Base-by-base conservation (phyloP, 1,284 basidiomycete genomes). In the Phlebopus sp. region DNA sequence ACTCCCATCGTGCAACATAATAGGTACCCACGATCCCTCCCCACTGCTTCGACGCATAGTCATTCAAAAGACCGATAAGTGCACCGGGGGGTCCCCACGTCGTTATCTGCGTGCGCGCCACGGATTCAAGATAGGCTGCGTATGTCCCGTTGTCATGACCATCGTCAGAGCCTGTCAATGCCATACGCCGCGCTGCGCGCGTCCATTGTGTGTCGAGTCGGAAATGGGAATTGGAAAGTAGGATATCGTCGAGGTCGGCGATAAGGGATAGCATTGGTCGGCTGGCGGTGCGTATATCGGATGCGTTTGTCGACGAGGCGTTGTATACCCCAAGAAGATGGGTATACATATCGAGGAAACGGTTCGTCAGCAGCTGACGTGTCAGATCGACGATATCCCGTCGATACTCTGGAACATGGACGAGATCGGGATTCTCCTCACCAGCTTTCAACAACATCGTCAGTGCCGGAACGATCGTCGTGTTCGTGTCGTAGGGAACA, bases 21-120 rank as follows among this genome's bases (percentile, higher is more conserved):
- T 75, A 75, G 5, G 59, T 58, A 6, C 61, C 57, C 31, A 75
- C 64, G 40, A 75, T 60, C 2, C 74, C 72, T 1, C 66, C 66
- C 73, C 73, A 75, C 53, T 72, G 69, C 51, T 75, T 75, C n/a
- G 72, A 72, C 25, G 73, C 73, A 47, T 75, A 75, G 50, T 72
- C 70, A 48, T 66, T 66, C 56, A 69, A 70, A 56, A 72, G 60
- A 13, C 69, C 72, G 21, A 29, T 29, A 29, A 8, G 8, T 8
- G 27, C 27, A 9, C 8, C 9, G 7, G 61, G 58, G 1, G 71
- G 71, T n/a, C 74, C 74, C 72, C 73, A 75, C 21, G 73, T 65
- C 29, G 69, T 70, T 54, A 75, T 64, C 57, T 75, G 73, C 55
- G 74, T 75, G 29, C 72, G 66, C 11, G 73, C 69, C 45, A 68